A percentile compares a stretch with the other conserved stretches of the same genome.
These are phyloP conservation scores for Hypoxylon sp. DNA, from an alignment of 2,329 filamentous ascomycete species.

Conservation along the genomic window DNA sequence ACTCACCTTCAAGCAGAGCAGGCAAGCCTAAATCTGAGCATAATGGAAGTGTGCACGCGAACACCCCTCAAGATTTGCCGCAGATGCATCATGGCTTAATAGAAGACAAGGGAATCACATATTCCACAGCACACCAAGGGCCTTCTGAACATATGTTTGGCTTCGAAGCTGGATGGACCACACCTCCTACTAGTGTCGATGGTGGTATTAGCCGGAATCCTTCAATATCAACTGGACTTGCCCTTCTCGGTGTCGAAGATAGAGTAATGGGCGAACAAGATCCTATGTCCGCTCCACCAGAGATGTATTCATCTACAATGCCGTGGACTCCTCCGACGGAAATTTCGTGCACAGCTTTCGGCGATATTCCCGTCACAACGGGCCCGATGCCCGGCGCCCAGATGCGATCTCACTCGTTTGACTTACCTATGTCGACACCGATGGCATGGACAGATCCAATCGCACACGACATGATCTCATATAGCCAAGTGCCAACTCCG, in stretches of 20 bases:
- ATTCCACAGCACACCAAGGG: conserved; percentile 47
- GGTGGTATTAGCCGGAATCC: conserved; percentile 54
- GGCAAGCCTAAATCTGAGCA: conserved; percentile 63
- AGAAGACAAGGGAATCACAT: conserved; percentile 54
- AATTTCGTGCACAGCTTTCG: conserved; percentile 53
- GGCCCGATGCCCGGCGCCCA: conserved; percentile 51
- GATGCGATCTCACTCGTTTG: conserved; percentile 57
- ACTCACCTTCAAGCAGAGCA: conserved; percentile 66
- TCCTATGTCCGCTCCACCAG: conserved; percentile 49
- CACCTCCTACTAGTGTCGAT: conserved; percentile 56
- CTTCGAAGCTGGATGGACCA: conserved; percentile 58
- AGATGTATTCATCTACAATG: conserved; percentile 57
- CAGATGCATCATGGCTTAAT: conserved; percentile 47
- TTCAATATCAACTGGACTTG: conserved; percentile 55
- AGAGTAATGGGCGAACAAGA: conserved; percentile 45
- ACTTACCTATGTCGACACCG: conserved; percentile 54
- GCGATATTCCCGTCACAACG: conserved; percentile 54
- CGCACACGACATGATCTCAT: conserved; percentile 54
- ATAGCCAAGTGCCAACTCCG: conserved; percentile 56
- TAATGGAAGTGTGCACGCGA: conserved; percentile 37
- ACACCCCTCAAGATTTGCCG: conserved; percentile 41
- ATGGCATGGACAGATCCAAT: conserved; percentile 53
- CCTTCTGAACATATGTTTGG: conserved; percentile 55
- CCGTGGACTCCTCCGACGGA: conserved; percentile 60
- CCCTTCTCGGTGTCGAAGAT: conserved; percentile 54